Evolutionary conservation across 345 rosid genomes (phyloP), one percentile per base, ranked within the genome.

Genomic region (Erodium maritimum): DNA sequence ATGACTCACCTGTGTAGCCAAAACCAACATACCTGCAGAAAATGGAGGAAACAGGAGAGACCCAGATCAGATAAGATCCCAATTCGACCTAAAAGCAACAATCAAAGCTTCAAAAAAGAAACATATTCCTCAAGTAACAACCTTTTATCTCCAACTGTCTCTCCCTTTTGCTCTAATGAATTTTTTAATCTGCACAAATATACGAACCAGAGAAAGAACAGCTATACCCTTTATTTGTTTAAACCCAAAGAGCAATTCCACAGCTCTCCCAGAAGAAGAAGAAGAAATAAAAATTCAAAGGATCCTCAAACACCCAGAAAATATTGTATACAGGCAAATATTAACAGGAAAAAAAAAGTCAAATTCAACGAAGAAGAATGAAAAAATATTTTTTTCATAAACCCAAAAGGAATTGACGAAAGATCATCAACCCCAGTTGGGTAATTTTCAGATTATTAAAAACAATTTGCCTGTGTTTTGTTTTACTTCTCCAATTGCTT

Each of bases 61-160:
- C 76, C 71, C 69, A 71, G 80, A 79, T 79, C 70, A 80, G 82
- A 78, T 68, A 70, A 79, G 82, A 78, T 81, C 81, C 77, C 67
- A 60, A 68, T 55, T 69, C 65, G 73, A 77, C 59, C 52, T 63
- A 66, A 64, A 76, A 63, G 72, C 37, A 62, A 46, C 64, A 64
- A 45, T 19, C 67, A 62, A 52, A 52, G 64, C 42, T 48, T 22
- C 42, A 64, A 60, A 63, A 61, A 60, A 63, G 61, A 71, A 65
- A 55, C 24, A 21, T 61, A 22, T 29, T 52, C 5, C 52, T 62
- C 57, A 64, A 20, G 55, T 18, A 54, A 17, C 66, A 62, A 52
- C 51, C 61, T 59, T 50, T 45, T 52, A 54, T 21, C 57, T 59
- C 53, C 20, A 25, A 17, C 37, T 53, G 42, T 33, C n/a, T 50